A percentile compares a stretch with the other conserved stretches of the same genome.
Conservation (phyloP, 2,329 filamentous ascomycete species). For the Colletotrichum nymphaeae region DNA sequence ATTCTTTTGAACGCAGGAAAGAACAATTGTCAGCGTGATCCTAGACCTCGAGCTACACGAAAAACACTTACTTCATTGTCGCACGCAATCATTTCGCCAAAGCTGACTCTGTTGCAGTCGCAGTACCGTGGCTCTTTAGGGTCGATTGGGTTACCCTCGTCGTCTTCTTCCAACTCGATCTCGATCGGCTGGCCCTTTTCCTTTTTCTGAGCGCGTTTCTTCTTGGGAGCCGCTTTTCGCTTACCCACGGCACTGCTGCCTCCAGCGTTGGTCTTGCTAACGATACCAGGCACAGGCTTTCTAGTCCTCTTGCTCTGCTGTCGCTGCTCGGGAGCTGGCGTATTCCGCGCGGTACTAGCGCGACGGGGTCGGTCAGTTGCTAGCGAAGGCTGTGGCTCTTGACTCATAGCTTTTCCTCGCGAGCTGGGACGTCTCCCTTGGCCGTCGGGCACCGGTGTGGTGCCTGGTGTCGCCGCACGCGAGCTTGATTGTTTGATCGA, state of each 20-base stretch:
- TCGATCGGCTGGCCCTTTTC: constrained; percentile 56
- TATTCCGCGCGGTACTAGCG: constrained; percentile 67
- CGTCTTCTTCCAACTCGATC: constrained; percentile 69
- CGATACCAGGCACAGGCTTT: constrained; percentile 77
- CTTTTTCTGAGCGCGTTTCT: constrained; percentile 62
- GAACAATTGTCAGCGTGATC: constrained; percentile 18
- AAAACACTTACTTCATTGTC: constrained; percentile 77
- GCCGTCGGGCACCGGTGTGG: constrained; percentile 53
- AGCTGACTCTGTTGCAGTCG: constrained; percentile 82
- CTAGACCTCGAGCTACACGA: constrained; percentile 28
- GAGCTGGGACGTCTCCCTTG: constrained; percentile 60
- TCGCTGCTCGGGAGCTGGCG: constrained; percentile 61
- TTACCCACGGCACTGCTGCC: constrained; percentile 77
- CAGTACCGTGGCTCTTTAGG: constrained; percentile 83
- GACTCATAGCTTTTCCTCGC: constrained; percentile 63
- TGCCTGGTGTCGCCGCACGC: constrained; percentile 47
- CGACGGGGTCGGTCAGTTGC: constrained; percentile 66
- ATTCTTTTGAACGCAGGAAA: constrained; percentile 54
- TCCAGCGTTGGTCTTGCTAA: constrained; percentile 71
- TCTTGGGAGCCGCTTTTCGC: constrained; percentile 78
- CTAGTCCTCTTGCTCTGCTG: constrained; percentile 69
- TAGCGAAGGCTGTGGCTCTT: constrained; percentile 61
- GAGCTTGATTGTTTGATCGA: constrained; percentile 46
- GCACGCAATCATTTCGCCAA: constrained; percentile 85
- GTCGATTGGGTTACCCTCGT: constrained; percentile 77